A percentile compares a stretch with the other conserved stretches of the same genome.
phyloP scores from a whole-genome alignment of 1,284 basidiomycete genomes.

The Apiotrichum domesticum region DNA sequence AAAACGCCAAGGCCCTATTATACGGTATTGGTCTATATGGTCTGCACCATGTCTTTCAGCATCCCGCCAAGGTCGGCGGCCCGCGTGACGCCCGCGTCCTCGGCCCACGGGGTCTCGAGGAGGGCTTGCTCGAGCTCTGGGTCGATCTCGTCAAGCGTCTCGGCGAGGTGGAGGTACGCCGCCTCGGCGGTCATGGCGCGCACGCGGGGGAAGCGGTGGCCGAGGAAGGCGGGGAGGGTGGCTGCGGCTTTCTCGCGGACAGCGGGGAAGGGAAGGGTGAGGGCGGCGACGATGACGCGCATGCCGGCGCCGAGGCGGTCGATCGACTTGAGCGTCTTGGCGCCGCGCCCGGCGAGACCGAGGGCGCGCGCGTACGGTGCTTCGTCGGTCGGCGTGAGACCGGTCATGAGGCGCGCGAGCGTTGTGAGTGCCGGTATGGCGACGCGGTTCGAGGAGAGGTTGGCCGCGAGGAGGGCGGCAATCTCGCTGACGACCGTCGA shows the following conservation, averaged over 20 bases:
- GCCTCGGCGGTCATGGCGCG: conserved; percentile 72
- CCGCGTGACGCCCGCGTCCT: conserved; percentile 8
- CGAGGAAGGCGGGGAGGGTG: conserved; percentile 58
- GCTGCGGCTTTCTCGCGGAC: conserved; percentile 52
- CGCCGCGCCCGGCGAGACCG: conserved; percentile 16
- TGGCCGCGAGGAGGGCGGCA: conserved; percentile 51
- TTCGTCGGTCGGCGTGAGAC: conserved; percentile 14
- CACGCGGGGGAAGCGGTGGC: conserved; percentile 70
- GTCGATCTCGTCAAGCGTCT: conserved; percentile 59
- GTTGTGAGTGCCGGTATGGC: conserved; percentile 73
- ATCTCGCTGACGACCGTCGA: conserved; percentile 54
- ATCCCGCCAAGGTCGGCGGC: conserved; percentile 12
- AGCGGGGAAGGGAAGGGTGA: conserved; percentile 12
- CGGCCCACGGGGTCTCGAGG: conserved; percentile 70
- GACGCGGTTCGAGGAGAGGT: conserved; percentile 59
- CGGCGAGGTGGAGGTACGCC: conserved; percentile 66
- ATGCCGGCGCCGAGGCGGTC: conserved; percentile 69
- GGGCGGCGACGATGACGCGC: conserved; percentile 56
- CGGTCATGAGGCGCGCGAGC: conserved; percentile 64
- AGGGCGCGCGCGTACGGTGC: conserved; percentile 5
- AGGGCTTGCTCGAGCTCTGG: conserved; percentile 69
- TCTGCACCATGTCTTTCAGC: background rate
- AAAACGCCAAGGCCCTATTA: too few relatives aligned
- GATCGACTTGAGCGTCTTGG: conserved; percentile 60
- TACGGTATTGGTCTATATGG: too few relatives aligned